These are phyloP conservation scores for Trichoderma sp. DNA, from an alignment of 2,329 filamentous ascomycete genomes.

Conservation along the genomic window DNA sequence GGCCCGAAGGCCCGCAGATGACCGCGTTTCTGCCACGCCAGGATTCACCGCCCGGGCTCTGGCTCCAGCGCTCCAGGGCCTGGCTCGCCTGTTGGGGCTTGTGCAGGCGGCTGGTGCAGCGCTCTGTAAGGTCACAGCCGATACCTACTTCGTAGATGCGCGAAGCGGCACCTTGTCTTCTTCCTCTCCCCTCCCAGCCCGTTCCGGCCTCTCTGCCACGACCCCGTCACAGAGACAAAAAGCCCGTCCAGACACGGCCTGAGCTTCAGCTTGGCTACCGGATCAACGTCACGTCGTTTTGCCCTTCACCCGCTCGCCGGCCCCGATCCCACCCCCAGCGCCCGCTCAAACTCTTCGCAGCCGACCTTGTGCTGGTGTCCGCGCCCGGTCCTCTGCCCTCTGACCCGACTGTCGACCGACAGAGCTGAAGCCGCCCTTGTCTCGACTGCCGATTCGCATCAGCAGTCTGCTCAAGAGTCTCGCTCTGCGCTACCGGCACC, in stretches of 20 bases:
- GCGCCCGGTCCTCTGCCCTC: slow-evolving; percentile 9
- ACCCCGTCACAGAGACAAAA: slow-evolving; percentile 2
- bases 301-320: background rate
- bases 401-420: background rate
- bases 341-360: slow-evolving; percentile 18
- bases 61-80: slow-evolving; percentile 7
- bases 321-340: slow-evolving; percentile 3
- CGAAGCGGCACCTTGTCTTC: slow-evolving; percentile 21
- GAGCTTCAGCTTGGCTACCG: background rate
- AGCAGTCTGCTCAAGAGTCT: slow-evolving; percentile 18
- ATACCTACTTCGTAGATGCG: slow-evolving; percentile 7
- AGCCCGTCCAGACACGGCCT: background rate
- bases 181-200: slow-evolving; percentile 20
- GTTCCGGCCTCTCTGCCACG: slow-evolving; percentile 14
- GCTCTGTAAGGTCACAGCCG: slow-evolving; percentile 17
- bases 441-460: background rate
- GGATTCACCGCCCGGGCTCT: slow-evolving; percentile 34
- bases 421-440: slow-evolving; percentile 9
- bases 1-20: slow-evolving; percentile 22
- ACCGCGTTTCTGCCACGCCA: slow-evolving; percentile 35
- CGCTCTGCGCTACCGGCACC: slow-evolving; percentile 23
- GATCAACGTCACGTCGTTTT: background rate
- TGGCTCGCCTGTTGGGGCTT: slow-evolving; percentile 11
- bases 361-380: slow-evolving; percentile 4
- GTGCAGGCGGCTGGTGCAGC: slow-evolving; percentile 8